A percentile compares a stretch with the other conserved stretches of the same genome.
phyloP scores from a whole-genome alignment of 176 grass and related monocot species.

The Dendrocalamus sinicus region DNA sequence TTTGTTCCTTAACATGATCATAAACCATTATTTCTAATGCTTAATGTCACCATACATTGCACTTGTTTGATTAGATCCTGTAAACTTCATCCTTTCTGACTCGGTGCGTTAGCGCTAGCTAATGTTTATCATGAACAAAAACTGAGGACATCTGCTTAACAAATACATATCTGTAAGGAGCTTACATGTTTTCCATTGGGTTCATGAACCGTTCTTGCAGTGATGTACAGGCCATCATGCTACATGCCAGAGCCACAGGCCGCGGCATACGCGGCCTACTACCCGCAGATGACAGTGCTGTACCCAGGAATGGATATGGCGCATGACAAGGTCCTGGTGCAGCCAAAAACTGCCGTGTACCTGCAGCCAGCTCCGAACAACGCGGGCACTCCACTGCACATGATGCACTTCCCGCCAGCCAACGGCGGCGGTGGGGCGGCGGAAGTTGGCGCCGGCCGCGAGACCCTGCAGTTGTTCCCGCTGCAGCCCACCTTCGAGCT shows the following conservation, averaged over 20 bases:
- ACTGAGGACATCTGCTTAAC: background rate
- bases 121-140: background rate
- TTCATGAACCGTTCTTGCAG: conserved; percentile 22
- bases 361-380: background rate
- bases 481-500: conserved; percentile 46
- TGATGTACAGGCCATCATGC: conserved; percentile 36
- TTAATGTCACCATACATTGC: background rate
- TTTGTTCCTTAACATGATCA: background rate
- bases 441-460: background rate
- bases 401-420: background rate
- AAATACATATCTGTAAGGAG: background rate
- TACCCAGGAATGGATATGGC: conserved; percentile 20
- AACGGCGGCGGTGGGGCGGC: background rate
- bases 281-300: conserved; percentile 13
- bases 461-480: conserved; percentile 67
- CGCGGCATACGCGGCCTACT: conserved; percentile 29
- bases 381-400: background rate
- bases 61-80: background rate
- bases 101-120: background rate
- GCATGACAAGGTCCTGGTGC: background rate
- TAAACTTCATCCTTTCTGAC: background rate
- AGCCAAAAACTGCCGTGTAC: conserved; percentile 9
- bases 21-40: background rate
- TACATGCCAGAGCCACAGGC: conserved; percentile 33
- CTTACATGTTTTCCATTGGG: background rate